Percentiles rank a stretch among this genome's conserved stretches.
Conservation (phyloP, 202 grass and related monocot species). For the Digitaria exilis region DNA sequence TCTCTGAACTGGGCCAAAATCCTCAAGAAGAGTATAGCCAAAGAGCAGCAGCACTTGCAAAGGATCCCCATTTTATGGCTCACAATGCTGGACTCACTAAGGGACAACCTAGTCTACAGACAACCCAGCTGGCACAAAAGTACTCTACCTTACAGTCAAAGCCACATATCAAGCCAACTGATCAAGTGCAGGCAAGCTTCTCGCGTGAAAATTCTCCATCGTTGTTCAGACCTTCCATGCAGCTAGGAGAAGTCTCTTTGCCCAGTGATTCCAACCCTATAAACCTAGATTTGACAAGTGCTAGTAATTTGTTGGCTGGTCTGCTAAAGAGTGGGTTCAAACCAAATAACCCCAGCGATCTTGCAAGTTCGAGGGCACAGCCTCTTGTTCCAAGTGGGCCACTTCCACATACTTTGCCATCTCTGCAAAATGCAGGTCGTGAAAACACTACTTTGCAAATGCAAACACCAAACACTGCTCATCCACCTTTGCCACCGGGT, state of each 20-base stretch:
- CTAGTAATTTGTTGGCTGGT: conserved; percentile 72
- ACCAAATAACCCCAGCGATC: conserved; percentile 38
- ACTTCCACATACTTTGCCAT: conserved; percentile 36
- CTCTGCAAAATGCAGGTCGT: conserved; percentile 31
- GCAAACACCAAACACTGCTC: conserved; percentile 30
- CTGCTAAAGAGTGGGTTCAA: conserved; percentile 69
- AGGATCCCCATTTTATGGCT: conserved; percentile 40
- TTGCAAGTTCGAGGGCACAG: conserved; percentile 33
- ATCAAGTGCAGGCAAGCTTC: conserved; percentile 39
- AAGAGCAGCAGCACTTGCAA: conserved; percentile 28
- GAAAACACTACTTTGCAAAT: conserved; percentile 31
- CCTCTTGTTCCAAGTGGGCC: conserved; percentile 56
- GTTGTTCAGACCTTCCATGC: conserved; percentile 34
- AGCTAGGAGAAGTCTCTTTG: conserved; percentile 43
- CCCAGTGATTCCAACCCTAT: conserved; percentile 39
- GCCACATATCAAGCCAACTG: conserved; percentile 38
- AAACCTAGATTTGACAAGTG: conserved; percentile 32
- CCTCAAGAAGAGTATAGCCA: conserved; percentile 40
- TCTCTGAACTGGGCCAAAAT: conserved; percentile 43
- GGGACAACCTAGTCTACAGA: conserved; percentile 18
- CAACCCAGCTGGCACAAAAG: conserved; percentile 50
- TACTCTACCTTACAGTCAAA: conserved; percentile 41
- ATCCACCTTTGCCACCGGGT: conserved; percentile 75
- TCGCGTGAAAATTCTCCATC: conserved; percentile 40
- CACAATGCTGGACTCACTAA: conserved; percentile 44